Conservation (phyloP, 352 stramenopile genomes). For the Globisporangium radiosum region DNA sequence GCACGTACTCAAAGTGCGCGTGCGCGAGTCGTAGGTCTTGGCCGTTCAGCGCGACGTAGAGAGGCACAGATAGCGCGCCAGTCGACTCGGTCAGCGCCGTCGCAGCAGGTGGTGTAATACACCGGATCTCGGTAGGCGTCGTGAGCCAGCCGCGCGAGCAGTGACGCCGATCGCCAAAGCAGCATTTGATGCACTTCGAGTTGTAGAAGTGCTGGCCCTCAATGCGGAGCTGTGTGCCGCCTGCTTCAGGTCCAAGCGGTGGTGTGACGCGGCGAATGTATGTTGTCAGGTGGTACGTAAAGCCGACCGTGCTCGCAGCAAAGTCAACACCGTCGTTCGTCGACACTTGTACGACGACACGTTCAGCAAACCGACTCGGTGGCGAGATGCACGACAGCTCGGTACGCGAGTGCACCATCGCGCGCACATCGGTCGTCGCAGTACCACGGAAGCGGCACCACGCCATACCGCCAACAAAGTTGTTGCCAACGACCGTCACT, state of each 20-base stretch:
- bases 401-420: constrained; percentile 25
- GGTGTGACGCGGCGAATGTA: constrained; percentile 46
- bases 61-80: constrained; percentile 23
- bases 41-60: constrained; percentile 75
- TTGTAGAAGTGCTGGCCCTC: constrained; percentile 47
- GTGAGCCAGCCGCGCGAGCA: constrained; percentile 35
- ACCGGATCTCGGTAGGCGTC: constrained; percentile 26
- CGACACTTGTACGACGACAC: constrained; percentile 56
- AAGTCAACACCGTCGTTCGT: constrained; percentile 90
- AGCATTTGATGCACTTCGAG: constrained; percentile 51
- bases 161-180: constrained; percentile 41
- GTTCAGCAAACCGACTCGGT: constrained; percentile 21
- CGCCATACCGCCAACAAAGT: constrained; percentile 22
- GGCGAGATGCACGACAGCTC: constrained; percentile 43
- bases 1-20: constrained; percentile 57
- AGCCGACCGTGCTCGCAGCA: constrained; percentile 50
- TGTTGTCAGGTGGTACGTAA: constrained; percentile 47
- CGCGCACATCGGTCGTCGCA: constrained; percentile 17
- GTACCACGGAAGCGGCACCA: constrained; percentile 50
- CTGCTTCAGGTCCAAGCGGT: constrained; percentile 28
- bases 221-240: constrained; percentile 52
- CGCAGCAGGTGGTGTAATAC: constrained; percentile 23
- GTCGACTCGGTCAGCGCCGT: neutral
- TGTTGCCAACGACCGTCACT: constrained; percentile 36
- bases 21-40: constrained; percentile 47